Evolutionary conservation across 2,329 filamentous ascomycete species (phyloP), one percentile per base, ranked within the genome.

Genomic region (Sarocladiaceae sp.): DNA sequence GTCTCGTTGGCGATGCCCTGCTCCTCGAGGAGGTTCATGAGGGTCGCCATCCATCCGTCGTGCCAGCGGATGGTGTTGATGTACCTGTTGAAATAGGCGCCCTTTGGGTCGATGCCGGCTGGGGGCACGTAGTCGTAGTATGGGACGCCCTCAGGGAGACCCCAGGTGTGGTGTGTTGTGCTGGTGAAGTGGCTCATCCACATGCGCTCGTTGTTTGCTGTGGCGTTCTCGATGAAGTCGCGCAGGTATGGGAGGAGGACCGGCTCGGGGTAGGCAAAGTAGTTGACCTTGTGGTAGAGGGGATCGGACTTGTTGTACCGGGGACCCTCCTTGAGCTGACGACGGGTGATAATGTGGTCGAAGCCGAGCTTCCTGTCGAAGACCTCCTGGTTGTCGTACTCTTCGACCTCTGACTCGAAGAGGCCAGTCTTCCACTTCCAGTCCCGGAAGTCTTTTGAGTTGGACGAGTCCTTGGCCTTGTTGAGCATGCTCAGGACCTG

Each of bases 401-500:
- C 44, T 12, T 58, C 46, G 0, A 61, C 63, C 2, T 59, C 58
- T 1, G 63, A 56, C 49, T 64, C 60, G 49, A 62, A 58, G 26
- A 55, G 64, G 2, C 51, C 51, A 1, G 60, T 60, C 4, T 54
- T 54, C 63, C 63, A 66, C 7, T 53, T 56, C 18, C 51, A 54
- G 3, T 21, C 5, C 2, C n/a, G 9, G 31, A 19, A 23, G 10
- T 26, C 31, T 10, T 40, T n/a, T 12, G 19, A 13, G 7, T 29
- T 21, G 15, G 16, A 33, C 2, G 45, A 21, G 1, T 40, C 47
- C 13, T 54, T 52, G 3, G 59, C 43, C 1, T 48, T 19, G 37
- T 63, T 65, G 44, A 67, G 45, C 12, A 57, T 56, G 6, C 65
- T 54, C 4, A 65, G 51, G n/a, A 65, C 49, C 3, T 65, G 68